Evolutionary conservation across 345 rosid species (phyloP).

Genomic region (Eutrema japonicum): DNA sequence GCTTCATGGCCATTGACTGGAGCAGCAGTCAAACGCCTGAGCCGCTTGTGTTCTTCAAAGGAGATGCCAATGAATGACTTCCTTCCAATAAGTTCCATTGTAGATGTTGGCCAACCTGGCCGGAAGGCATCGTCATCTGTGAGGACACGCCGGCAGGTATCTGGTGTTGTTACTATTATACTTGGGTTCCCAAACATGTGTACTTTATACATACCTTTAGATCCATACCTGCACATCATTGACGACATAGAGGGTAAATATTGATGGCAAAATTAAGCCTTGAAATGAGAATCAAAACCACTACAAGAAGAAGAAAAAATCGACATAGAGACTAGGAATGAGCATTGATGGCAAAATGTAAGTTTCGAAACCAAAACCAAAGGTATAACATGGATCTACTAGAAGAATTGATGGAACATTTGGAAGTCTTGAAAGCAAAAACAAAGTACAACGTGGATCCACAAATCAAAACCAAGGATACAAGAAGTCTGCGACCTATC

Average conservation of each 20-base stretch:
- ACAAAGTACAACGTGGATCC: not conserved
- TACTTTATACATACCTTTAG: slow-evolving; percentile 67
- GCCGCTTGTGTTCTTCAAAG: slow-evolving; percentile 58
- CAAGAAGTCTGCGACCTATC: not conserved
- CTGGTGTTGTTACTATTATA: slow-evolving; percentile 76
- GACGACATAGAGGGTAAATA: not conserved
- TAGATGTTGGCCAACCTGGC: slow-evolving; percentile 84
- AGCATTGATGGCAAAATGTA: not conserved
- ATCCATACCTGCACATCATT: slow-evolving; percentile 62
- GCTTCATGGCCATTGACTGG: slow-evolving; percentile 63
- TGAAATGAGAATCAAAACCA: not conserved
- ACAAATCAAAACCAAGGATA: not conserved
- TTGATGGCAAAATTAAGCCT: not conserved
- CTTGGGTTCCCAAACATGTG: slow-evolving; percentile 93
- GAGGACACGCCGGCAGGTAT: slow-evolving; percentile 62
- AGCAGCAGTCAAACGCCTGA: slow-evolving; percentile 57
- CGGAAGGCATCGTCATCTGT: slow-evolving; percentile 70
- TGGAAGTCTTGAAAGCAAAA: not conserved
- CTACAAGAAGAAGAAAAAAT: too few relatives aligned
- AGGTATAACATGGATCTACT: not conserved
- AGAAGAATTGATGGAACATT: not conserved
- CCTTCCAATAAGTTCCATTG: slow-evolving; percentile 69
- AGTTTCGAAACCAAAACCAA: not conserved
- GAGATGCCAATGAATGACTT: slow-evolving; percentile 70
- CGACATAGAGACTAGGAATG: not conserved